phyloP scores from a whole-genome alignment of 2,329 filamentous ascomycete genomes.

The Arthrobotrys sinensis region DNA sequence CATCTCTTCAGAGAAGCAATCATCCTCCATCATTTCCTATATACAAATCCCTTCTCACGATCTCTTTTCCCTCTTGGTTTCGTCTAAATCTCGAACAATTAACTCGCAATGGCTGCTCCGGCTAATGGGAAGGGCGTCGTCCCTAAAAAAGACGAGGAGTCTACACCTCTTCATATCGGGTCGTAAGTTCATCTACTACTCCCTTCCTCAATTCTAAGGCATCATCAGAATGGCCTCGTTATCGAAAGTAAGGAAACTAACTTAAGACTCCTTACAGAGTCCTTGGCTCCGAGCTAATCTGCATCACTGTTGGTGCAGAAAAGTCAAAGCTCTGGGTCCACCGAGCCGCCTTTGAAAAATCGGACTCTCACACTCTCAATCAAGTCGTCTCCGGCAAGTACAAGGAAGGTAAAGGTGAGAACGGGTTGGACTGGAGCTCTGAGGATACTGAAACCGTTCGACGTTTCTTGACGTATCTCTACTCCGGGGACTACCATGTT shows the following conservation, averaged over 20 bases:
- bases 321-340: conserved; percentile 15
- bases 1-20: too few relatives aligned
- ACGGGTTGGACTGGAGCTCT: conserved; percentile 37
- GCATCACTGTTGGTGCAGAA: conserved; percentile 30
- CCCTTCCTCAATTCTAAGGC: neutral
- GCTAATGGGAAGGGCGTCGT: neutral
- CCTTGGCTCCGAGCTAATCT: conserved; percentile 27
- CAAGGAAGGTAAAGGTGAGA: conserved; percentile 47
- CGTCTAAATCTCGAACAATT: neutral
- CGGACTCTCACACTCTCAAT: conserved; percentile 21
- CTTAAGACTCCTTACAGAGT: neutral
- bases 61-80: neutral
- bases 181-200: conserved; percentile 5
- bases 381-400: conserved; percentile 38
- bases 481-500: conserved; percentile 43
- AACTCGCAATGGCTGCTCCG: neutral
- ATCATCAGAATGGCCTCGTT: neutral
- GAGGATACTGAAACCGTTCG: conserved; percentile 35
- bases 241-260: too few relatives aligned
- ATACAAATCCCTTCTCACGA: neutral
- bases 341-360: conserved; percentile 8
- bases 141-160: neutral
- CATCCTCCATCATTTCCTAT: too few relatives aligned
- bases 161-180: conserved; percentile 1
- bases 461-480: conserved; percentile 34